Evolutionary conservation across 441 rosid species (phyloP).

Genomic region (Eruca vesicaria): DNA sequence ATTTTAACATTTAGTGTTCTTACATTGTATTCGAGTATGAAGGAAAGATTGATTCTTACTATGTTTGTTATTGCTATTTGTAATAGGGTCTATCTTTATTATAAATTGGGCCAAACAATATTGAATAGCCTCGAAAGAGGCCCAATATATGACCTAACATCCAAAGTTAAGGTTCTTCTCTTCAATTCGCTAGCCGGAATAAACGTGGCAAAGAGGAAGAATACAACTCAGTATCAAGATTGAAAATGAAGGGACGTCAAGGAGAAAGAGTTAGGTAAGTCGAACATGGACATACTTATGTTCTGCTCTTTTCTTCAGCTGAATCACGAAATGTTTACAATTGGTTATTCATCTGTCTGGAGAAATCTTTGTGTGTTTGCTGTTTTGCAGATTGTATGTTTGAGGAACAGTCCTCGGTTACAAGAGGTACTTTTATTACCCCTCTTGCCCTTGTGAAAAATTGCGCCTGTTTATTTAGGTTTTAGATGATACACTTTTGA

Average conservation of each 20-base stretch:
- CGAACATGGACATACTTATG: not conserved
- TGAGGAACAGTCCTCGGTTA: slow-evolving; percentile 83
- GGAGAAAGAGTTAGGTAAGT: slow-evolving; percentile 42
- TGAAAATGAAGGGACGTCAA: slow-evolving; percentile 42
- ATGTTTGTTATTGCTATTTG: too few relatives aligned
- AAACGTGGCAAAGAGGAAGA: slow-evolving; percentile 23
- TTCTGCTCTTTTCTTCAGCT: not conserved
- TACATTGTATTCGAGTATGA: too few relatives aligned
- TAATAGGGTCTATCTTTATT: not conserved
- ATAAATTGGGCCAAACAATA: not conserved
- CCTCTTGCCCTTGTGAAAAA: not conserved
- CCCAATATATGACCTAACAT: slow-evolving; percentile 20
- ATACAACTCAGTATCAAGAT: slow-evolving; percentile 6
- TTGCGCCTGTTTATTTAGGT: too few relatives aligned
- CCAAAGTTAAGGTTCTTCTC: slow-evolving; percentile 20
- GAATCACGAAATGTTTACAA: not conserved
- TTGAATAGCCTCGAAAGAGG: not conserved
- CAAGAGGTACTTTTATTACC: slow-evolving; percentile 57
- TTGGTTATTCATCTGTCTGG: not conserved
- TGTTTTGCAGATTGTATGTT: slow-evolving; percentile 58
- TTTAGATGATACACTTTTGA: too few relatives aligned
- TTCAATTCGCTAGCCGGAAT: slow-evolving; percentile 27
- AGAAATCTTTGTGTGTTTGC: not conserved
- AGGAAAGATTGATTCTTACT: too few relatives aligned
- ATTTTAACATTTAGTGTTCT: too few relatives aligned